These are phyloP conservation scores for Canariomyces notabilis DNA, from an alignment of 2,329 filamentous ascomycete genomes.

Conservation along the genomic window DNA sequence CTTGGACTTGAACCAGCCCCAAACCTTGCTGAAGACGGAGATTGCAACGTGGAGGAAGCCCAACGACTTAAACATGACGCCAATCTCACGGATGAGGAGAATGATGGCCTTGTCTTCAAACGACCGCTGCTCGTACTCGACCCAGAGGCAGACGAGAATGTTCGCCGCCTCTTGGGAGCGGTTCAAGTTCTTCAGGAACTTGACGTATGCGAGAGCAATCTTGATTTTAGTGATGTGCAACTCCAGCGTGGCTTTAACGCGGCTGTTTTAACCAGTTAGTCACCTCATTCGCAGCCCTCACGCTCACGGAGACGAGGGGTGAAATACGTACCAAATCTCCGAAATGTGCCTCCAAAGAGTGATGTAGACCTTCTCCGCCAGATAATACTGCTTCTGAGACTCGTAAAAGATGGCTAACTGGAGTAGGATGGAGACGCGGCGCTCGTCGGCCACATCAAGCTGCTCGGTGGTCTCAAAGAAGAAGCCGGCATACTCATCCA, in stretches of 20 bases:
- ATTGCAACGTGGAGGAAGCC: conserved; percentile 33
- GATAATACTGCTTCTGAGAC: conserved; percentile 28
- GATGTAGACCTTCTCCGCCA: conserved; percentile 37
- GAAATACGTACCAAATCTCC: no score
- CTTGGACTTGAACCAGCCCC: conserved; percentile 35
- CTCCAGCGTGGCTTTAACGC: conserved; percentile 29
- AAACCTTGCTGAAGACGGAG: conserved; percentile 34
- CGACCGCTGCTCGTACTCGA: conserved; percentile 34
- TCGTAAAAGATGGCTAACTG: conserved; percentile 34
- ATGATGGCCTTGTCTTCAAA: conserved; percentile 32
- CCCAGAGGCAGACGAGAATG: conserved; percentile 38
- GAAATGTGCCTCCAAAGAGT: conserved; percentile 37
- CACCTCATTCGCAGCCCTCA: no score
- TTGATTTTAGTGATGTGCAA: conserved; percentile 35
- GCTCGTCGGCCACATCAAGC: conserved; percentile 30
- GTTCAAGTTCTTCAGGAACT: conserved; percentile 30
- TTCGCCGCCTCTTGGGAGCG: conserved; percentile 35
- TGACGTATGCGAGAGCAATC: conserved; percentile 35
- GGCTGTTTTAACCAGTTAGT: no score
- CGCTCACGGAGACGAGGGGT: no score
- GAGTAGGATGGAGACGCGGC: conserved; percentile 33
- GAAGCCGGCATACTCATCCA: conserved; percentile 31
- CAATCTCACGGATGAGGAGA: conserved; percentile 34
- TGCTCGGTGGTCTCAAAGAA: conserved; percentile 35
- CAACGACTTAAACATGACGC: conserved; percentile 29